These are phyloP conservation scores for Ophiostoma triangulosporum DNA, from an alignment of 2,329 filamentous ascomycete species.

Conservation along the genomic window DNA sequence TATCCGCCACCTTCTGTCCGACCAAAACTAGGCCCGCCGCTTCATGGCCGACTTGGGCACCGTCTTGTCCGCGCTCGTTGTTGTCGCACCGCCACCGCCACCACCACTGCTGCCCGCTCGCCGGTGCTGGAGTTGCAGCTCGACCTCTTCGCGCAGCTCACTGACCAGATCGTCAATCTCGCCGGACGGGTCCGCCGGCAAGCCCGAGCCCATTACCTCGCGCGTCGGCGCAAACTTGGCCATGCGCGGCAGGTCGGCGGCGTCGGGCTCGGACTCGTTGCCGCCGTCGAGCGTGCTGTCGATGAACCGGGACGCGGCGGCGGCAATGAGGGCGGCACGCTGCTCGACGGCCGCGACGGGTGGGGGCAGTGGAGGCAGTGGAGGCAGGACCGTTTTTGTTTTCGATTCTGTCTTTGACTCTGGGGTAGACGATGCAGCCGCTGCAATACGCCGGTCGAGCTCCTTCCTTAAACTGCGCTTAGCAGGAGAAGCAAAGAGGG, in stretches of 20 bases:
- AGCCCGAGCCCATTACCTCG: conserved; percentile 30
- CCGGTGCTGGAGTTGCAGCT: conserved; percentile 30
- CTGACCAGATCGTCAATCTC: conserved; percentile 68
- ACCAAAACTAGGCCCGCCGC: neutral
- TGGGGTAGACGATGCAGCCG: conserved; percentile 11
- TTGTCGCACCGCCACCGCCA: neutral
- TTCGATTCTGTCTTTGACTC: neutral
- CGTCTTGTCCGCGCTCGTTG: neutral
- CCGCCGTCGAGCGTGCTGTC: neutral
- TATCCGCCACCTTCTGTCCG: neutral
- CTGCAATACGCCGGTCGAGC: conserved; percentile 43
- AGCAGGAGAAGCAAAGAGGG: conserved; percentile 68
- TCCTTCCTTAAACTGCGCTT: conserved; percentile 45
- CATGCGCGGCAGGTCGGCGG: conserved; percentile 9
- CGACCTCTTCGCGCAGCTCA: conserved; percentile 62
- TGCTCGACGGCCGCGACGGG: neutral
- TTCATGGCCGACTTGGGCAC: neutral
- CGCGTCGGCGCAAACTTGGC: conserved; percentile 5
- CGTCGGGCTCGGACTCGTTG: neutral
- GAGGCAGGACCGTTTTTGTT: no score
- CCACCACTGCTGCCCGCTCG: conserved; percentile 12
- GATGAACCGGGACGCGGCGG: neutral
- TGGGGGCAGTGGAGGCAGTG: neutral
- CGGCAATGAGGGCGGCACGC: neutral
- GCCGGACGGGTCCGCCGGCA: conserved; percentile 60